A percentile compares a stretch with the other conserved stretches of the same genome.
These are phyloP conservation scores for Pythium insidiosum DNA, from an alignment of 352 stramenopile genomes.

Conservation along the genomic window DNA sequence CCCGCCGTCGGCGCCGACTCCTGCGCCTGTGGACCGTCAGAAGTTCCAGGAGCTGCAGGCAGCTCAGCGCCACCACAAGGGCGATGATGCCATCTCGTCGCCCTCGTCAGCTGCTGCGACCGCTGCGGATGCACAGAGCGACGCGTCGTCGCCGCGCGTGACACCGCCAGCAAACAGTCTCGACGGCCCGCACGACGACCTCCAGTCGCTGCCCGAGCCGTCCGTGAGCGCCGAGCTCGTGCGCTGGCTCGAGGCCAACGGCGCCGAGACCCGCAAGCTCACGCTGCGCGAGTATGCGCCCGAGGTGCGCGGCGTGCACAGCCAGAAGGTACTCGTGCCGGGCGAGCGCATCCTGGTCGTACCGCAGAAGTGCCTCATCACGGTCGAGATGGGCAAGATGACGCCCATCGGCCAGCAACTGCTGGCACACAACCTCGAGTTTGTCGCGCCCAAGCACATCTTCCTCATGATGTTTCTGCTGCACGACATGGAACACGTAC, in stretches of 20 bases:
- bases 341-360: slow-evolving; percentile 89
- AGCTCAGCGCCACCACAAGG: not conserved
- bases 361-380: slow-evolving; percentile 96
- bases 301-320: slow-evolving; percentile 91
- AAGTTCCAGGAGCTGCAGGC: slow-evolving; percentile 31
- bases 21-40: slow-evolving; percentile 18
- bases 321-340: slow-evolving; percentile 71
- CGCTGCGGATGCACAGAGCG: slow-evolving; percentile 1
- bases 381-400: slow-evolving; percentile 98
- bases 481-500: slow-evolving; percentile 90
- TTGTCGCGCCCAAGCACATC: slow-evolving; percentile 99
- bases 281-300: slow-evolving; percentile 84
- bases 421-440: slow-evolving; percentile 88
- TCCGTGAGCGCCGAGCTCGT: slow-evolving; percentile 41
- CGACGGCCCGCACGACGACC: no score
- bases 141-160: slow-evolving; percentile 4
- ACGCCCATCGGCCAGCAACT: slow-evolving; percentile 94
- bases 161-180: slow-evolving; percentile 21
- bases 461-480: slow-evolving; percentile 99
- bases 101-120: slow-evolving; percentile 8
- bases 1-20: not conserved
- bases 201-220: not conserved
- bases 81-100: slow-evolving; percentile 4
- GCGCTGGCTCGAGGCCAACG: slow-evolving; percentile 62
- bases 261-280: slow-evolving; percentile 74